A percentile compares a stretch with the other conserved stretches of the same genome.
Evolutionary conservation across 2,329 filamentous ascomycete species (phyloP).

Genomic region (Tympanopsis confertula): DNA sequence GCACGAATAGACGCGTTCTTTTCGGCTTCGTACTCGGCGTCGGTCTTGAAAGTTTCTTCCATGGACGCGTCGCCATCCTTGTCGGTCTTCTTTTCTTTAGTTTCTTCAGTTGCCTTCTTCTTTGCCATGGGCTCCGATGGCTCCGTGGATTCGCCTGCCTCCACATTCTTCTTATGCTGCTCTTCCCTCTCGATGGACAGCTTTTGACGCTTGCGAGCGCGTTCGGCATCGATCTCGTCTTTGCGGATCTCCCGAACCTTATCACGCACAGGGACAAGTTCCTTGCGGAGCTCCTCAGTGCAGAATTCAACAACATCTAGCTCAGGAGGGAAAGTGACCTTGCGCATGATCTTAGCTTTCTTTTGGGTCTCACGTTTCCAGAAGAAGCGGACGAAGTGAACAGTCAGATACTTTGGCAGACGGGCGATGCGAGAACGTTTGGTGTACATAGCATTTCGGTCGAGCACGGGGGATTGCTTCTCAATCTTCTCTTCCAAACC

Average conservation of each 20-base stretch:
- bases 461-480: constrained; percentile 71
- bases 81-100: constrained; percentile 29
- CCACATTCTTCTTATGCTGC: neutral
- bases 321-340: constrained; percentile 90
- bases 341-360: constrained; percentile 99
- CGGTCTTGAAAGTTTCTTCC: constrained; percentile 74
- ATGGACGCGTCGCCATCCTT: constrained; percentile 58
- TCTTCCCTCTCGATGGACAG: constrained; percentile 35
- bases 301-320: constrained; percentile 91
- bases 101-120: constrained; percentile 34
- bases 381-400: constrained; percentile 96
- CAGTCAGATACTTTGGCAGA: constrained; percentile 85
- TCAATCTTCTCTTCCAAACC: constrained; percentile 81
- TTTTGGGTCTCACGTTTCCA: constrained; percentile 94
- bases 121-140: neutral
- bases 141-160: constrained; percentile 25
- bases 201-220: constrained; percentile 85
- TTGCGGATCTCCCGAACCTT: constrained; percentile 91
- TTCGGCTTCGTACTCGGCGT: constrained; percentile 84
- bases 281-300: constrained; percentile 73
- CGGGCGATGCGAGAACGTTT: constrained; percentile 84
- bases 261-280: constrained; percentile 83
- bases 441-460: constrained; percentile 71
- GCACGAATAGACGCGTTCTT: constrained; percentile 60
- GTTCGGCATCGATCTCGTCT: constrained; percentile 86